Base-by-base conservation (phyloP, 2,329 filamentous ascomycete species). In the Metarhizium humberi region DNA sequence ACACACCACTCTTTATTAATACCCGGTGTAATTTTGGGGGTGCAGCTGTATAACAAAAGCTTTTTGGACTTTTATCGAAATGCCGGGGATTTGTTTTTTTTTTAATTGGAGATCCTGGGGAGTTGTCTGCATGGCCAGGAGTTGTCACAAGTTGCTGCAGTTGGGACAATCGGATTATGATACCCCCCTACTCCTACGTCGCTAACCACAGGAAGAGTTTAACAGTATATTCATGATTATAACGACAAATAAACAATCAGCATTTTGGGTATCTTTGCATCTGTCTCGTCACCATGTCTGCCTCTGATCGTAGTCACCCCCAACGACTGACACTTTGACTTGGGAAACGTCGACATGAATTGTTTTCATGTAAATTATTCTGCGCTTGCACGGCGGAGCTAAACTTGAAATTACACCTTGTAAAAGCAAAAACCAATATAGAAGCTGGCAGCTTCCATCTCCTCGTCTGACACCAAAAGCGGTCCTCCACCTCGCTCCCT, bases 391-490 rank as follows among this genome's bases (percentile, higher is more conserved):
- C 20, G 13, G 30, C 10, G 11, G 30, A 32, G 18, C 20, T 29
- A 14, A 16, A 48, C 4, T 30, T 11, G 6, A 11, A 16, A 29
- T 60, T 77, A 94, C 49, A 95, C 90, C 76, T 96, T 96, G 73
- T 96, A 95, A 71, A 97, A 97, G 74, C 91, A 96, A 66, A 97
- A 97, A 1, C 89, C 92, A 64, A 95, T 82, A 67, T 97, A 97
- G 67, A 97, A 95, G 63, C 81, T 84, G 11, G 87, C 90, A 48
- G 94, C 94, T 70, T 97, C 92, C 80, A 95, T 87, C 75, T 99
- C 94, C 67, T 95, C 88, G 13, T 87, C 79, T 1, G 82, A 87
- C 52, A 96, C 89, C 50, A 88, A 69, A 60, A 96, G 72, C 16
- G 64, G 82, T 6, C 81, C 83, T 10, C 82, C 80, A 20, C 81